Base-by-base conservation (phyloP, 768 basidiomycete species). In the Tulasnella sp. region DNA sequence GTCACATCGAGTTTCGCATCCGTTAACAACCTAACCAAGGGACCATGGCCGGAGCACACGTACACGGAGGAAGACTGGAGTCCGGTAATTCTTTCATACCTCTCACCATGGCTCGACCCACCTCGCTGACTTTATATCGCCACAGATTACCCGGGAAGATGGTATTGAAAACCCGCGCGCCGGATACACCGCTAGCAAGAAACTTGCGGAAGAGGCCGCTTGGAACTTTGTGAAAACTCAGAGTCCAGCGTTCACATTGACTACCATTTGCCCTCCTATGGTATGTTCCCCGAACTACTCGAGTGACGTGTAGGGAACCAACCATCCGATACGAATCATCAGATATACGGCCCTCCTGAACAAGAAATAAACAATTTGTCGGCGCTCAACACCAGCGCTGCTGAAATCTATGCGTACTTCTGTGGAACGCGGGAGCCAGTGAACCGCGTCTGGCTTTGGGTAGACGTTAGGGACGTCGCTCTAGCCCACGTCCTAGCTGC, bases 101-200 rank as follows among this genome's bases (percentile, higher is more conserved):
- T 12, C 6, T 54, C 24, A 54, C 40, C 31, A 42, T 3, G 7
- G 22, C 46, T 46, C 18, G 46, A 46, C 46, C 46, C 14, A 46
- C 14, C 0, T 48, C 31, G 37, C 76, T 77, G 1, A 77, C 28
- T 50, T 69, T 46, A 24, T 22, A 16, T 12, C n/a, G 22, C 11
- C 2, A 34, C 22, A 80, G 79, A 60, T 80, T 31, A 80, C 79
- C 31, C 28, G 72, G 28, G 79, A 80, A 42, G 44, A 75, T 46
- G 79, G 72, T 72, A n/a, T 48, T 31, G 40, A 12, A 31, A 54
- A 80, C 48, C 69, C 44, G 7, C 37, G 31, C 22, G 44, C 16
- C 24, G 79, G 79, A 82, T 94, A 94, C 84, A 83, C 87, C 31
- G 90, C 91, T 2, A 90, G 90, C 24, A 94, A 94, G 86, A 88